Evolutionary conservation across 2,329 filamentous ascomycete species (phyloP).

Genomic region (Diaporthe sp.): DNA sequence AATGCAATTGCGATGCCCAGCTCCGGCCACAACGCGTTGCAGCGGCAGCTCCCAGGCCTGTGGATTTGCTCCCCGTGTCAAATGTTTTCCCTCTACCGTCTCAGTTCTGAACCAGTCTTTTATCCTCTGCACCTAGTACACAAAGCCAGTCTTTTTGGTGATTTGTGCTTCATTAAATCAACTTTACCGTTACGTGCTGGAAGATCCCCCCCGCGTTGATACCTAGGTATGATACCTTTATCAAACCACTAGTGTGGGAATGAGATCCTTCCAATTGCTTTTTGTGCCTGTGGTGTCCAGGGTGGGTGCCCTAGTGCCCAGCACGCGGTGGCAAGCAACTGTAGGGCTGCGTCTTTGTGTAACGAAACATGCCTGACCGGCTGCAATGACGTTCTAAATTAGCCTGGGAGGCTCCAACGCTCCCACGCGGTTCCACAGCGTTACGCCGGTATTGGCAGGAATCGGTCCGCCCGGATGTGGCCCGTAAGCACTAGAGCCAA

Average conservation of each 20-base stretch:
- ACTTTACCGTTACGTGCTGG: not conserved
- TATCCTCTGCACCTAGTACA: not conserved
- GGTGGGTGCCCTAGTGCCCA: not conserved
- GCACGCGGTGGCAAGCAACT: not conserved
- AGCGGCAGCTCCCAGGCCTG: not conserved
- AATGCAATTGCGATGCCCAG: not conserved
- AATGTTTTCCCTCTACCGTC: not conserved
- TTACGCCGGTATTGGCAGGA: not conserved
- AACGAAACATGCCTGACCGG: not conserved
- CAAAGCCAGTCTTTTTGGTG: not conserved
- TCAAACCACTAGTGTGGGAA: not conserved
- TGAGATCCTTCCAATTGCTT: not conserved
- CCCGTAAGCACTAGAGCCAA: slow-evolving; percentile 10
- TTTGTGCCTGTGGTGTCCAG: not conserved
- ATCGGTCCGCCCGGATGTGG: not conserved
- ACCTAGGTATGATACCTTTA: not conserved
- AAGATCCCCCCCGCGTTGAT: not conserved
- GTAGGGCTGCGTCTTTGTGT: not conserved
- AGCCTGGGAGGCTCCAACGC: not conserved
- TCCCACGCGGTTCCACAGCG: not conserved
- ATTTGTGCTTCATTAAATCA: not conserved
- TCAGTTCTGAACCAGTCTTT: not conserved
- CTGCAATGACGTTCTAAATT: not conserved
- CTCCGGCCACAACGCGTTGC: too few species aligned
- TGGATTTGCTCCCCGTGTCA: not conserved